phyloP scores from a whole-genome alignment of 257 asterid species.

The Anisodus tanguticus region DNA sequence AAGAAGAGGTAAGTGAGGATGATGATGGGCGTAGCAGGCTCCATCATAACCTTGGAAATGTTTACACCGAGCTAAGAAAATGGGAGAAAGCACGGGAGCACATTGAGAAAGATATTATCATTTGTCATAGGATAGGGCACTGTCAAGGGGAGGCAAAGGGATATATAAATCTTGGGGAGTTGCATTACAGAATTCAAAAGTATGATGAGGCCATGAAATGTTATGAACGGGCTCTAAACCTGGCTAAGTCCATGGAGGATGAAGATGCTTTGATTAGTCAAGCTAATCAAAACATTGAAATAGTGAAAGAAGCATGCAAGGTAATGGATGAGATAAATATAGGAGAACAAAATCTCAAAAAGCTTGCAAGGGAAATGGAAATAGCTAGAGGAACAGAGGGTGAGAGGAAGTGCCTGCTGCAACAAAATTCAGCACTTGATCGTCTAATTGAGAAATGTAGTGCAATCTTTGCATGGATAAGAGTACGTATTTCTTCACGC shows the following conservation, averaged over 20 bases:
- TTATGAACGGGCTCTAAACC: slow-evolving; percentile 74
- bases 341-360: slow-evolving; percentile 82
- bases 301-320: slow-evolving; percentile 60
- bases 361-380: slow-evolving; percentile 64
- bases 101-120: slow-evolving; percentile 69
- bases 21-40: slow-evolving; percentile 92
- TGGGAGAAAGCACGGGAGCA: slow-evolving; percentile 76
- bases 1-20: slow-evolving; percentile 77
- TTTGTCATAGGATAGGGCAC: slow-evolving; percentile 76
- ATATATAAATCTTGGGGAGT: slow-evolving; percentile 82
- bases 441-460: slow-evolving; percentile 78
- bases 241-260: slow-evolving; percentile 89
- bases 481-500: slow-evolving; percentile 46
- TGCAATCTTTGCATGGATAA: slow-evolving; percentile 66
- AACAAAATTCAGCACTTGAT: slow-evolving; percentile 70
- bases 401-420: slow-evolving; percentile 72
- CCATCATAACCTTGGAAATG: slow-evolving; percentile 92
- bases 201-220: slow-evolving; percentile 73
- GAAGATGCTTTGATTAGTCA: slow-evolving; percentile 69
- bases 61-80: slow-evolving; percentile 72
- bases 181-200: slow-evolving; percentile 68
- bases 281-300: slow-evolving; percentile 63
- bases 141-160: slow-evolving; percentile 98
- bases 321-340: slow-evolving; percentile 67
- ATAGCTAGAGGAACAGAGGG: slow-evolving; percentile 65